Evolutionary conservation across 2,329 filamentous ascomycete genomes (phyloP).

Genomic region (Penicillium sp.): DNA sequence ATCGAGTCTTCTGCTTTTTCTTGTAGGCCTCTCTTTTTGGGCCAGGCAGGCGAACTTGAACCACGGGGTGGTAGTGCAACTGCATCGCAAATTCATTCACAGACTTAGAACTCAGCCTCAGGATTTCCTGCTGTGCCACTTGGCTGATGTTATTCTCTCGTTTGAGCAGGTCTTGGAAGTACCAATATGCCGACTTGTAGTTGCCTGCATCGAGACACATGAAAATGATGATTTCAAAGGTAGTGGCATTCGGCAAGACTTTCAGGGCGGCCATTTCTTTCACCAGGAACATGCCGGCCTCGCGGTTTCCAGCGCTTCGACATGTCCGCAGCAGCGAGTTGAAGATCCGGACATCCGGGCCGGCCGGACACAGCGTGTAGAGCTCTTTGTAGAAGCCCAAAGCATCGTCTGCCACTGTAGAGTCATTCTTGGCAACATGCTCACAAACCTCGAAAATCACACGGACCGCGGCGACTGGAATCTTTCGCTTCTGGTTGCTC

Average conservation of each 20-base stretch:
- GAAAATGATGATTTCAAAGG: constrained; percentile 61
- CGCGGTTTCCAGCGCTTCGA: constrained; percentile 45
- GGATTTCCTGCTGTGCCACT: constrained; percentile 28
- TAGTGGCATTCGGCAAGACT: constrained; percentile 55
- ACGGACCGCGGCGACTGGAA: constrained; percentile 51
- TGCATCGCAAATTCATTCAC: constrained; percentile 31
- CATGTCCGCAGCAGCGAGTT: constrained; percentile 58
- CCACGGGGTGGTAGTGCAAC: constrained; percentile 31
- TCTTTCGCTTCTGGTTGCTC: constrained; percentile 46
- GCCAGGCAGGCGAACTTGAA: constrained; percentile 9
- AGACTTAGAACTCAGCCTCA: constrained; percentile 27
- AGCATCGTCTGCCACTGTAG: constrained; percentile 47
- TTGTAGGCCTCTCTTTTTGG: neutral
- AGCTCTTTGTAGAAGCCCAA: constrained; percentile 61
- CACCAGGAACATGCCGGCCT: constrained; percentile 60
- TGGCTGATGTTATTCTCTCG: constrained; percentile 29
- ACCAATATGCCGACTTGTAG: constrained; percentile 38
- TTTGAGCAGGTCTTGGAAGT: constrained; percentile 37
- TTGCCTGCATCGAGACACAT: constrained; percentile 50
- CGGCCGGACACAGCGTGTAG: constrained; percentile 49
- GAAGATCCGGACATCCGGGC: constrained; percentile 52
- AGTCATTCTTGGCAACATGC: constrained; percentile 34
- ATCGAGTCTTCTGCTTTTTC: neutral
- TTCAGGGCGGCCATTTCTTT: constrained; percentile 59
- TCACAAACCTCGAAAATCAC: constrained; percentile 54